Evolutionary conservation across 1,284 basidiomycete species (phyloP).

Genomic region (Sanghuangporus baumii): DNA sequence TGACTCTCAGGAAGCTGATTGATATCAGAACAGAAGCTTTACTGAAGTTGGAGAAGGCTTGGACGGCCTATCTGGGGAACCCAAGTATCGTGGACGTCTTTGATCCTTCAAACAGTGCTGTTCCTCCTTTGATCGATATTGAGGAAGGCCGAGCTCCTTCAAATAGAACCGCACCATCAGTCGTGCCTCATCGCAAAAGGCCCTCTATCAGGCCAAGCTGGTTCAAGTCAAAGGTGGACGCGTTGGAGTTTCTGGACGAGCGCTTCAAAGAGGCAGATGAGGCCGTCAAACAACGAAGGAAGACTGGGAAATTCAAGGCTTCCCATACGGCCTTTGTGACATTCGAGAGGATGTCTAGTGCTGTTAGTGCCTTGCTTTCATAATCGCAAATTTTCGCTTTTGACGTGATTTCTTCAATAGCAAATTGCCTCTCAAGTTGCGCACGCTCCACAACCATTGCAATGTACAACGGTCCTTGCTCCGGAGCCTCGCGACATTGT

Average conservation of each 20-base stretch:
- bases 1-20: conserved; percentile 65
- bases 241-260: conserved; percentile 78
- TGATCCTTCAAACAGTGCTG: conserved; percentile 55
- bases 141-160: conserved; percentile 29
- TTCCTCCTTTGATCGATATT: conserved; percentile 46
- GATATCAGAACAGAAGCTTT: conserved; percentile 77
- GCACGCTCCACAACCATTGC: conserved; percentile 64
- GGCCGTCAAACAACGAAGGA: conserved; percentile 61
- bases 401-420: conserved; percentile 30
- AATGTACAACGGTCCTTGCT: conserved; percentile 68
- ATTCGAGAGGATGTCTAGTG: conserved; percentile 90
- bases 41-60: conserved; percentile 73
- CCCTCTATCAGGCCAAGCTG: conserved; percentile 66
- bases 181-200: conserved; percentile 66
- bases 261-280: conserved; percentile 78
- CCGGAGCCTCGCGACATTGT: conserved; percentile 96
- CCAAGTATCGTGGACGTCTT: conserved; percentile 76
- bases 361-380: conserved; percentile 47
- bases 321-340: conserved; percentile 93
- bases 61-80: conserved; percentile 91
- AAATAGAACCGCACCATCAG: conserved; percentile 50
- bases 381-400: neutral
- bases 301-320: conserved; percentile 67
- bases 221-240: conserved; percentile 73
- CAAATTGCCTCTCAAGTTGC: conserved; percentile 90